Evolutionary conservation across 208 protist genomes (phyloP), one percentile per base, ranked within the genome.

Genomic region (Angomonas deanei): DNA sequence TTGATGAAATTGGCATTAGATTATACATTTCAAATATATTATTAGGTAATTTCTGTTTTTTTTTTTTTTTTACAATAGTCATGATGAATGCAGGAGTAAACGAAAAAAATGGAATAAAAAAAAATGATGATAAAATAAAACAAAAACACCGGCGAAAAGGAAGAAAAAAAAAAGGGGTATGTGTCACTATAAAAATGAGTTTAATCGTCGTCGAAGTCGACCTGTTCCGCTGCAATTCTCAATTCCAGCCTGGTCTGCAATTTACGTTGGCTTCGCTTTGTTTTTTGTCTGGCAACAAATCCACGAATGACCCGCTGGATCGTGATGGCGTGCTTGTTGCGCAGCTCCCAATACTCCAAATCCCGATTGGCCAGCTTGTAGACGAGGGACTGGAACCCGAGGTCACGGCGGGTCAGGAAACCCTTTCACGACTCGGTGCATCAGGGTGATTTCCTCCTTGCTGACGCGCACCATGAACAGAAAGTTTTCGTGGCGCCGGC

Each of bases 301-400:
- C 75, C 74, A 15, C 80, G 67, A 52, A 75, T 63, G n/a, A 82
- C 64, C 32, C 69, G 60, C 55, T 82, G 80, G 59, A 86, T 67
- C 6, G 68, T 52, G 17, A 86, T 66, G 6, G 80, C 74, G 3
- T 59, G 49, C 11, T 31, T 23, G 55, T 82, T 76, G 1, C 80
- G 67, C 64, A 59, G 47, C 60, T 79, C 72, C 73, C 76, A 86
- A 26, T 63, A 56, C 50, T 58, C 57, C 66, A 82, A 63, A 28
- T 79, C 59, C 34, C 47, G 46, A 8, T 57, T 31, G 15, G 64
- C 75, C 24, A 72, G 30, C 10, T 49, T 8, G 36, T 59, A 59
- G 34, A 75, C 75, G 38, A 69, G 52, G 53, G 66, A 71, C 13
- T 65, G 65, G 3, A 77, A 57, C 0, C 72, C 64, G 46, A 83